Evolutionary conservation across 352 stramenopile species (phyloP), one percentile per base, ranked within the genome.

Genomic region (Globisporangium cystogenes): DNA sequence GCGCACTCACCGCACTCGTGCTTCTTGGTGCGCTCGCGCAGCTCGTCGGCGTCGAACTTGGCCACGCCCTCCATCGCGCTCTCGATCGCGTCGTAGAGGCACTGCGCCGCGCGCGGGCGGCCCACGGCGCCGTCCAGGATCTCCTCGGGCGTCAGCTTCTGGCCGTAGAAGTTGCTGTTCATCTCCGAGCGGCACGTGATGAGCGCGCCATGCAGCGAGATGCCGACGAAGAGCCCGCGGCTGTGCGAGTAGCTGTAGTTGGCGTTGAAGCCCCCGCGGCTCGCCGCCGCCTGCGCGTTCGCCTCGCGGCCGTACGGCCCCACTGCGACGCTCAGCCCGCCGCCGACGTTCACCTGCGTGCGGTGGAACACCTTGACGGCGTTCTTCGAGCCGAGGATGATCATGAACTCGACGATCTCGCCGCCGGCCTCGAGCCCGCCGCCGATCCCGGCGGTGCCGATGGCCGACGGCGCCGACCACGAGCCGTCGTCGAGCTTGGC

Each of bases 101-200:
- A 83, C 57, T 89, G 73, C 4, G 81, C 79, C 7, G 82, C 79
- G 6, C 81, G 67, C 15, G 85, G 85, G 18, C 60, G 79, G 11
- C 66, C 59, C 18, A 92, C 66, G 1, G 58, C 46, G 14, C 86
- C 86, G 23, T 54, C 80, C 49, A 95, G 58, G 53, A 95, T 92
- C 48, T 86, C 74, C 33, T 86, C 71, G 0, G 84, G 78, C n/a
- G 78, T 87, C 12, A 90, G 55, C 48, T 93, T 73, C 52, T 86
- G 72, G 23, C 91, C 91, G 65, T 98, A 98, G 67, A 98, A 98
- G 39, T 96, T 96, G 67, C 90, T 91, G 70, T 98, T 98, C 46
- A 96, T 88, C 33, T 96, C 75, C n/a, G 90, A 70, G 6, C 95
- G 75, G 24, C 82, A 87, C 15, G 84, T 85, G 57, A 98, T 89